Conservation (phyloP, 768 basidiomycete species). For the Gelatoporia subvermispora region DNA sequence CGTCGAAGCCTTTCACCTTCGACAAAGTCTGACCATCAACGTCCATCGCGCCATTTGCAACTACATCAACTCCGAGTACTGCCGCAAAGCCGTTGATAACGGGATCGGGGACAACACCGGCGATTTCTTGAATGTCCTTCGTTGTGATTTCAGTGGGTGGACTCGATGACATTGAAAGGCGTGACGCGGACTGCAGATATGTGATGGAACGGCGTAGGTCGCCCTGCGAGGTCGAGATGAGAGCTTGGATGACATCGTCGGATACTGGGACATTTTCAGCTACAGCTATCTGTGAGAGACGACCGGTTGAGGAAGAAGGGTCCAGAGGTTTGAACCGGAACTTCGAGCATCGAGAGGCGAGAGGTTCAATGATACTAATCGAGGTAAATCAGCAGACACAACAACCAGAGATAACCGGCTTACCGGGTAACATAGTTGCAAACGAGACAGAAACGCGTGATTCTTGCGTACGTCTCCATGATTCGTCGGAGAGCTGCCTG, state of each 20-base stretch:
- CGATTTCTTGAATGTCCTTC: conserved; percentile 90
- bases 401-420: conserved; percentile 12
- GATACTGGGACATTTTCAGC: conserved; percentile 63
- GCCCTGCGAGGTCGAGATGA: conserved; percentile 80
- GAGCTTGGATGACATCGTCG: conserved; percentile 57
- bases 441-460: conserved; percentile 95
- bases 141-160: conserved; percentile 74
- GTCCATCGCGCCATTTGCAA: conserved; percentile 39
- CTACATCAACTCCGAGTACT: conserved; percentile 67
- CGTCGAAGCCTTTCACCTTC: conserved; percentile 43
- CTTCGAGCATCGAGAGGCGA: conserved; percentile 98
- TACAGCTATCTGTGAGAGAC: conserved; percentile 76
- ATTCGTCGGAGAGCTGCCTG: conserved; percentile 96
- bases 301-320: conserved; percentile 61
- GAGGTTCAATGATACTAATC: conserved; percentile 93
- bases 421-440: conserved; percentile 99
- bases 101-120: conserved; percentile 82
- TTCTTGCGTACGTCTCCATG: conserved; percentile 98
- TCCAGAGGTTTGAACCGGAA: conserved; percentile 97
- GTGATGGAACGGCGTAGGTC: conserved; percentile 97
- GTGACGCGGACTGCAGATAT: conserved; percentile 91
- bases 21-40: conserved; percentile 25
- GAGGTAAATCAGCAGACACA: background rate
- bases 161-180: conserved; percentile 69
- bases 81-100: conserved; percentile 67